Evolutionary conservation across 176 grass and related monocot genomes (phyloP), one percentile per base, ranked within the genome.

Genomic region (Alloteropsis semialata): DNA sequence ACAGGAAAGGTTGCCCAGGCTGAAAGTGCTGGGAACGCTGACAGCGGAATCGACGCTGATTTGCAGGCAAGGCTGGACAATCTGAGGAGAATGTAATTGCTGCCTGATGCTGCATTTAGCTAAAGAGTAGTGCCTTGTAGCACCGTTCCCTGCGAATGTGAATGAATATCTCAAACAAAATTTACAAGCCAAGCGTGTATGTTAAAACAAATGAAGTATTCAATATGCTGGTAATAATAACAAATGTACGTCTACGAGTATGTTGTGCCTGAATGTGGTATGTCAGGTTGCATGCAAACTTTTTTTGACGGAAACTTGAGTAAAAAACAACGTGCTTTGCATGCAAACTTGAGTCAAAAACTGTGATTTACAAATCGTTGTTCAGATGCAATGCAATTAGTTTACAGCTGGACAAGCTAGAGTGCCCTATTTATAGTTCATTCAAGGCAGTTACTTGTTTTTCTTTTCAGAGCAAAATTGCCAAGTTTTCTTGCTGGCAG

Each of bases 11-110:
- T 91, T 67, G 89, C 92, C 33, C 92, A 94, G 79, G 77, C 89
- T 13, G 92, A 94, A 87, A n/a, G 79, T 28, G 83, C 83, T 6
- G 75, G 69, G 54, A 72, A 61, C 11, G 56, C 11, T n/a, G 92
- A 91, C 39, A 55, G 69, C 17, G 92, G 89, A 36, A 94, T 94
- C 2, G 89, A 94, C 0, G 81, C 72, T 0, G 89, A 94, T 38
- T 76, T 94, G 84, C 92, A 94, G 55, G 80, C 92, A 18, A 74
- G 92, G 65, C 78, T 94, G 28, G 89, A 94, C 57, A 94, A 94
- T 72, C 80, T 94, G 33, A 91, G 92, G 78, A 89, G 71, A 76
- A 94, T 94, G 92, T 94, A 74, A 76, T 64, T 46, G 1, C 19
- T 3, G 1, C 7, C 12, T 12, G 37, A 15, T 66, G 77, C 22